phyloP scores from a whole-genome alignment of 2,329 filamentous ascomycete genomes.

The Pezicula radicicola region DNA sequence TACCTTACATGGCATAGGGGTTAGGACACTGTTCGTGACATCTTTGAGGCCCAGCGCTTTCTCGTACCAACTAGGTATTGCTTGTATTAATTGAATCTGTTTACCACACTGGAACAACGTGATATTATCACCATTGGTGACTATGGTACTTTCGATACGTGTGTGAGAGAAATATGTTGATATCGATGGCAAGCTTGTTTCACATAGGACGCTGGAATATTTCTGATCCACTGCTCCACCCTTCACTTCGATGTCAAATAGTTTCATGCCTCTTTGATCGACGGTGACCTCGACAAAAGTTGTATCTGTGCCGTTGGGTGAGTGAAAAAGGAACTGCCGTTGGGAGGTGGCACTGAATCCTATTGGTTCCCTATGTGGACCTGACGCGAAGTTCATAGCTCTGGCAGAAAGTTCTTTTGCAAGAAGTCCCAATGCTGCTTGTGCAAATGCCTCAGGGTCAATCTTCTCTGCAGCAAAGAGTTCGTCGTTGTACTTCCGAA shows the following conservation, averaged over 20 bases:
- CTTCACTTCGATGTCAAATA: constrained; percentile 40
- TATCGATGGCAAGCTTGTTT: constrained; percentile 45
- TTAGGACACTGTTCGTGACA: constrained; percentile 74
- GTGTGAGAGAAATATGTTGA: constrained; percentile 80
- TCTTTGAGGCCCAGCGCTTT: constrained; percentile 85
- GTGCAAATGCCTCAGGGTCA: constrained; percentile 73
- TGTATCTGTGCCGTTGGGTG: neutral
- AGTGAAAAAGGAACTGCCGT: constrained; percentile 24
- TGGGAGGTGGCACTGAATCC: constrained; percentile 39
- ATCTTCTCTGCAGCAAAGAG: constrained; percentile 66
- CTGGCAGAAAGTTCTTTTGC: constrained; percentile 41
- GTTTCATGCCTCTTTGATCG: constrained; percentile 27
- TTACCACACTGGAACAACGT: constrained; percentile 73
- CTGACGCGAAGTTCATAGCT: constrained; percentile 12
- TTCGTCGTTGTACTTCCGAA: constrained; percentile 79
- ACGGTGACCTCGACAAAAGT: constrained; percentile 21
- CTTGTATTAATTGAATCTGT: constrained; percentile 56
- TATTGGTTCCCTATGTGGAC: constrained; percentile 45
- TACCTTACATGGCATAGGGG: constrained; percentile 98
- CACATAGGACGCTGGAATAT: constrained; percentile 40
- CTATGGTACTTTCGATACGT: constrained; percentile 74
- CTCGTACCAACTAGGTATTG: constrained; percentile 74
- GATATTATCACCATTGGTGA: constrained; percentile 59
- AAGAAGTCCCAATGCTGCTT: constrained; percentile 78
- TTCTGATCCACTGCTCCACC: constrained; percentile 39